Percentiles rank a stretch among this genome's conserved stretches.
Evolutionary conservation across 176 grass and related monocot genomes (phyloP).

Genomic region (Carex pumila): DNA sequence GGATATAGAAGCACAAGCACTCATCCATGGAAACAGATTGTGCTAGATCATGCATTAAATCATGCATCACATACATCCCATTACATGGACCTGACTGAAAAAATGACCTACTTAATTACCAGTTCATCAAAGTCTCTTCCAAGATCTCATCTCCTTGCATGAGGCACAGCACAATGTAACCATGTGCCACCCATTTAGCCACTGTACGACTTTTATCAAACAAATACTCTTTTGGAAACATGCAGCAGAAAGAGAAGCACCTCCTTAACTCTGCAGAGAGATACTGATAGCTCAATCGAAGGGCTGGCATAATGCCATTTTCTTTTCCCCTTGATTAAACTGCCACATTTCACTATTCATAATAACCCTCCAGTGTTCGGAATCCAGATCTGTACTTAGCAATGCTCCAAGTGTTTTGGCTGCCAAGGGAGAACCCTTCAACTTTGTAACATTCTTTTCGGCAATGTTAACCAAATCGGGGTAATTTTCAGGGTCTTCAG

Average conservation of each 20-base stretch:
- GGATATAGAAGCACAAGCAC: constrained; percentile 27
- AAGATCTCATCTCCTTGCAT: constrained; percentile 3
- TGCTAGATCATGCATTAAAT: constrained; percentile 36
- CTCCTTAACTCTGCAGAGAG: constrained; percentile 36
- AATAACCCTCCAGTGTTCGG: constrained; percentile 29
- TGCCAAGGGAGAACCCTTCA: constrained; percentile 40
- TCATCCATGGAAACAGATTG: constrained; percentile 33
- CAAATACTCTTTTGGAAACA: constrained; percentile 41
- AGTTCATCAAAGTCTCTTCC: constrained; percentile 39
- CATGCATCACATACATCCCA: constrained; percentile 27
- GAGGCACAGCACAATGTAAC: constrained; percentile 17
- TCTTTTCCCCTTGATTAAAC: neutral
- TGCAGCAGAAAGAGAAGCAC: constrained; percentile 59
- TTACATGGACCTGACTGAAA: constrained; percentile 21
- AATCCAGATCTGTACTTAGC: constrained; percentile 24
- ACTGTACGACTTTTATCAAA: constrained; percentile 33
- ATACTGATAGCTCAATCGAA: constrained; percentile 45
- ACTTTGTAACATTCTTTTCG: constrained; percentile 10
- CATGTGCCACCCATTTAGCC: constrained; percentile 37
- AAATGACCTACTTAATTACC: constrained; percentile 37
- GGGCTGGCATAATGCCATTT: constrained; percentile 25
- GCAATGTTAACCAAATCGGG: constrained; percentile 26
- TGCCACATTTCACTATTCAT: constrained; percentile 21
- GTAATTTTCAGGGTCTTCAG: neutral
- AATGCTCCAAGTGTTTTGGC: constrained; percentile 36